Percentiles rank a stretch among this genome's conserved stretches.
phyloP scores from a whole-genome alignment of 495 filamentous ascomycete species.

The Glonium stellatum region DNA sequence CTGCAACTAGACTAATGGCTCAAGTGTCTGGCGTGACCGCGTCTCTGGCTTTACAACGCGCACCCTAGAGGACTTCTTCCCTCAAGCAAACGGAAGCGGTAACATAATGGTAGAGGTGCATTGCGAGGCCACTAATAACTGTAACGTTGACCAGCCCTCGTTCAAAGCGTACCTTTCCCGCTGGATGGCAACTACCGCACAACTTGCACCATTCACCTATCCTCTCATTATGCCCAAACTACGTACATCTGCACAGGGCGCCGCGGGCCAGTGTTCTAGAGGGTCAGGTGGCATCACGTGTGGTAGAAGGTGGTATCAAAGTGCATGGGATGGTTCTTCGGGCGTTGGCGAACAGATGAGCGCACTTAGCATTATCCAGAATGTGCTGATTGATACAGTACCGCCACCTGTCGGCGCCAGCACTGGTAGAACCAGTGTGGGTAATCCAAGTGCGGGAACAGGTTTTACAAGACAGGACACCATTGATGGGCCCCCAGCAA shows the following conservation, averaged over 20 bases:
- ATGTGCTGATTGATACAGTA: background rate
- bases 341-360: conserved; percentile 15
- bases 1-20: background rate
- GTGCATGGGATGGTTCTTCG: background rate
- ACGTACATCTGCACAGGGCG: conserved; percentile 5
- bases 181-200: conserved; percentile 13
- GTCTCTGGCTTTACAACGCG: background rate
- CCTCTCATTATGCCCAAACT: conserved; percentile 8
- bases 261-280: conserved; percentile 10
- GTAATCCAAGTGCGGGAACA: conserved; percentile 11
- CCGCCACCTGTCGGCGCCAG: background rate
- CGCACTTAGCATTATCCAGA: conserved; percentile 7
- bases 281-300: conserved; percentile 1
- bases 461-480: background rate
- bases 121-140: conserved; percentile 3
- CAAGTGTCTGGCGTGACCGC: background rate
- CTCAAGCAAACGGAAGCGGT: background rate
- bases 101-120: background rate
- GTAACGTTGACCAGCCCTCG: conserved; percentile 13
- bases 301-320: conserved; percentile 3
- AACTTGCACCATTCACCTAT: conserved; percentile 12
- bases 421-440: conserved; percentile 1
- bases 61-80: conserved; percentile 1
- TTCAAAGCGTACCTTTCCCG: conserved; percentile 21
- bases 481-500: background rate